Conservation (phyloP, 345 rosid species). For the Aquilaria sinensis region DNA sequence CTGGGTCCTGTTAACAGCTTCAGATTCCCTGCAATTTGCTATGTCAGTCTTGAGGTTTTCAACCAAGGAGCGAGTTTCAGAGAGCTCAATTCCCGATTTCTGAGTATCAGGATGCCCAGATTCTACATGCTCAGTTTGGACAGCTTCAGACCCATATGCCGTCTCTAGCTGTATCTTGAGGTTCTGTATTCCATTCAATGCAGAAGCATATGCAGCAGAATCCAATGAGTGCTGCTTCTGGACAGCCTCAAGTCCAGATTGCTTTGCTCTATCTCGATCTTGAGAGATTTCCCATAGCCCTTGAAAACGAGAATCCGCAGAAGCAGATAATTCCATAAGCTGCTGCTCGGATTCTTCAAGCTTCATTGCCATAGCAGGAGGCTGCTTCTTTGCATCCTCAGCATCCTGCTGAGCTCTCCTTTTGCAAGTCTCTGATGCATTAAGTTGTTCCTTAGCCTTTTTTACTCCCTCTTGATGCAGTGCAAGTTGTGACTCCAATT, state of each 20-base stretch:
- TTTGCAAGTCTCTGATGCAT: conserved; percentile 59
- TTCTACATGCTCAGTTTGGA: conserved; percentile 50
- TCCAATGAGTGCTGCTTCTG: conserved; percentile 82
- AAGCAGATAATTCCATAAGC: conserved; percentile 59
- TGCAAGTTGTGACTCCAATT: conserved; percentile 58
- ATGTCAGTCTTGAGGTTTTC: conserved; percentile 64
- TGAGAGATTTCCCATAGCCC: conserved; percentile 83
- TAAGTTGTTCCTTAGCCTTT: conserved; percentile 72
- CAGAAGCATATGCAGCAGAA: conserved; percentile 67
- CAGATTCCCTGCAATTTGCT: conserved; percentile 60
- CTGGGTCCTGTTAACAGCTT: too few species aligned
- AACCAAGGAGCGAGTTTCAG: conserved; percentile 56
- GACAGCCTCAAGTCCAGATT: conserved; percentile 93
- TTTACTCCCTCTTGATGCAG: conserved; percentile 81
- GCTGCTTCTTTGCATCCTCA: conserved; percentile 61
- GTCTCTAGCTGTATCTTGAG: conserved; percentile 72
- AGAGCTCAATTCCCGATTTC: conserved; percentile 56
- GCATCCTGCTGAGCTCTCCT: conserved; percentile 69
- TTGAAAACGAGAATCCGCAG: conserved; percentile 71
- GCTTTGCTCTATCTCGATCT: conserved; percentile 88
- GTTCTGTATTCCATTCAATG: conserved; percentile 86
- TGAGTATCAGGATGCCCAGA: conserved; percentile 56
- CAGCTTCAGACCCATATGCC: conserved; percentile 57
- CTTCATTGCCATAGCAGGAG: conserved; percentile 38
- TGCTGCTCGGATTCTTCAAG: conserved; percentile 66